Base-by-base conservation (phyloP, 352 stramenopile species). In the Globisporangium mamillatum region DNA sequence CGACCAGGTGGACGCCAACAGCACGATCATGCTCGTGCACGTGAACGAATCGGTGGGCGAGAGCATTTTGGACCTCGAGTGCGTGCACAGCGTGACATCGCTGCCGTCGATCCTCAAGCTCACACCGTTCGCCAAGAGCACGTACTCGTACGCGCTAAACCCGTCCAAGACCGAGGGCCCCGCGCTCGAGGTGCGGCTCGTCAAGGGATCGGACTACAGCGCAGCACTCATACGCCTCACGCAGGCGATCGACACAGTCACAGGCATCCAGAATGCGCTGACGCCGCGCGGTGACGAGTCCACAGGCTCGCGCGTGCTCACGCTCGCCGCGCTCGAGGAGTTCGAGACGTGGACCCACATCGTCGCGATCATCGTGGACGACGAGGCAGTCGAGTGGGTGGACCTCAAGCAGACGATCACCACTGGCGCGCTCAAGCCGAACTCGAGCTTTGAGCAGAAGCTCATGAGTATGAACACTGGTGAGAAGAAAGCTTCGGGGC, bases 351-450 rank as follows among this genome's bases (percentile, higher is more conserved):
- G 83, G 83, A 79, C 77, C 8, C 70, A 81, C 29, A 75, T 69
- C 0, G 46, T 91, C 9, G 76, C 80, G 0, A 66, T 88, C 55
- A 56, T 91, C 7, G 60, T 91, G 18, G 75, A 85, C 34, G 81
- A 89, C 6, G 72, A 84, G n/a, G 76, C 73, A 0, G 81, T 91
- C 2, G 83, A 91, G 72, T 91, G 83, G 83, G 78, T 91, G n/a
- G 83, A 91, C 74, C 66, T 86, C 29, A 76, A 81, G 64, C 76
- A 77, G 54, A 69, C 72, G 57, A 74, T 91, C 44, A 81, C 64
- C 3, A 81, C 73, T 5, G 74, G 80, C n/a, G 59, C 76, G 10
- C 63, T 89, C 12, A 46, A 71, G 3, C 48, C 69, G 3, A 24
- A 76, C 12, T 62, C 75, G 18, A 75, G 71, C 0, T 55, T 90